Percentiles rank a stretch among this genome's conserved stretches.
These are phyloP conservation scores for Acaromyces ingoldii DNA, from an alignment of 1,284 basidiomycete species.

Conservation along the genomic window DNA sequence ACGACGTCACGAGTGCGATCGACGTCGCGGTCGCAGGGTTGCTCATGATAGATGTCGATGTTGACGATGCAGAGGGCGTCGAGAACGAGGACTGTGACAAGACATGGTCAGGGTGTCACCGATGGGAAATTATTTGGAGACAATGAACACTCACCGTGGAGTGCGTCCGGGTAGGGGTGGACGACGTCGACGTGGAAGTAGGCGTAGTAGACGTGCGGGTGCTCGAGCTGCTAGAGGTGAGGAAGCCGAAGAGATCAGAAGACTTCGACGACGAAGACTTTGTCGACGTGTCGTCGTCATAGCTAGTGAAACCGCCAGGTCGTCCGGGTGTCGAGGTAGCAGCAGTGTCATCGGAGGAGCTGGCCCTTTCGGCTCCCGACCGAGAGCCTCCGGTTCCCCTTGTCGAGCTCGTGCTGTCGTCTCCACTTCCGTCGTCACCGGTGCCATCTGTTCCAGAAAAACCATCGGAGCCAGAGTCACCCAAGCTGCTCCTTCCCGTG, in stretches of 20 bases:
- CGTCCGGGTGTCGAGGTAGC: too few species aligned
- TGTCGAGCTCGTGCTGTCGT: slow-evolving; percentile 8
- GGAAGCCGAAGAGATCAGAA: slow-evolving; percentile 10
- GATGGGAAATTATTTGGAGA: too few species aligned
- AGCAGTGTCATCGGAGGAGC: too few species aligned
- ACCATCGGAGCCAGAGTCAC: too few species aligned
- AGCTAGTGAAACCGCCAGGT: too few species aligned
- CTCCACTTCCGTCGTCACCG: slow-evolving; percentile 12
- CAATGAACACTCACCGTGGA: too few species aligned
- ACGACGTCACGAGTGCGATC: slow-evolving; percentile 23
- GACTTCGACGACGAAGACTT: slow-evolving; percentile 12
- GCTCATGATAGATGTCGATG: neutral
- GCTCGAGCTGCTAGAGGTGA: slow-evolving; percentile 1
- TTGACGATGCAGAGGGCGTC: slow-evolving; percentile 11
- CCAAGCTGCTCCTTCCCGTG: too few species aligned
- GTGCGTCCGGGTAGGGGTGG: too few species aligned
- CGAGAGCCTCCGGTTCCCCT: too few species aligned
- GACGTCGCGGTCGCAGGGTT: slow-evolving; percentile 14
- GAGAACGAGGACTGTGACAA: slow-evolving; percentile 12
- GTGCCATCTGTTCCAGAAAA: neutral
- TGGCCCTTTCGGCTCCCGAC: too few species aligned
- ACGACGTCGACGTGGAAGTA: too few species aligned
- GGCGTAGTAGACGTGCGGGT: neutral
- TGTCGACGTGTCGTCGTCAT: slow-evolving; percentile 16
- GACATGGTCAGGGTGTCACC: too few species aligned